phyloP scores from a whole-genome alignment of 2,329 filamentous ascomycete genomes.

The Zasmidium angulare region DNA sequence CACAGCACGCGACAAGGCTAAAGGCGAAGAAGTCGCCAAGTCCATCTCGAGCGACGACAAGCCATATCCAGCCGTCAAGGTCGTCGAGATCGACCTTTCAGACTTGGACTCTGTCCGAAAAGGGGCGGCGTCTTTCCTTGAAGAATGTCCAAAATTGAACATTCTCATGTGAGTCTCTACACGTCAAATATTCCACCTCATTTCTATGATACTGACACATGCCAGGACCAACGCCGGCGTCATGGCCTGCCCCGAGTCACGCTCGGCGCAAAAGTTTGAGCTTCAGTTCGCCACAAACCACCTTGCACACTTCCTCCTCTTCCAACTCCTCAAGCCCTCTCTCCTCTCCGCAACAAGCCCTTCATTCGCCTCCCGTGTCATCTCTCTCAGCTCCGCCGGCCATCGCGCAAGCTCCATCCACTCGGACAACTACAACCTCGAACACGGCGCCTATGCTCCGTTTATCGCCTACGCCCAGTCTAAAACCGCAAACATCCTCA shows the following conservation, averaged over 20 bases:
- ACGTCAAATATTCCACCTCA: too few species aligned
- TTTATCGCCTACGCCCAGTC: constrained; percentile 46
- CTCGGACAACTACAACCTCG: not conserved
- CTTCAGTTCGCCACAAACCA: constrained; percentile 55
- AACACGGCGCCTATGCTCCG: not conserved
- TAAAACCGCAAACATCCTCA: constrained; percentile 54
- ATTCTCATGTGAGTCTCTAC: constrained; percentile 12
- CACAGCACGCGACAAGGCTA: constrained; percentile 2
- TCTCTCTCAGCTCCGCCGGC: constrained; percentile 46
- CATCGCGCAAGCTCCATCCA: not conserved
- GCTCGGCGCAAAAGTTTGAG: constrained; percentile 38
- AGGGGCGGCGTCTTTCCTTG: constrained; percentile 23
- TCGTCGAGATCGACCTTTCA: constrained; percentile 27
- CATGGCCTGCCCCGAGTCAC: constrained; percentile 7
- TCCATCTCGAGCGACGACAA: not conserved
- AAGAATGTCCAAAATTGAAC: constrained; percentile 7
- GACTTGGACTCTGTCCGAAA: constrained; percentile 30
- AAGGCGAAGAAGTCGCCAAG: constrained; percentile 1
- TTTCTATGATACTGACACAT: constrained; percentile 34
- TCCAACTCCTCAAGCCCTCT: constrained; percentile 48
- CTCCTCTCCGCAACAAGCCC: constrained; percentile 36
- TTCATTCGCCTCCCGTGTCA: constrained; percentile 42
- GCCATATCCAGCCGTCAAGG: constrained; percentile 1
- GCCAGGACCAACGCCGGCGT: constrained; percentile 8
- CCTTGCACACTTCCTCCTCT: constrained; percentile 55